Evolutionary conservation across 768 basidiomycete species (phyloP).

Genomic region (Clathrus columnatus): DNA sequence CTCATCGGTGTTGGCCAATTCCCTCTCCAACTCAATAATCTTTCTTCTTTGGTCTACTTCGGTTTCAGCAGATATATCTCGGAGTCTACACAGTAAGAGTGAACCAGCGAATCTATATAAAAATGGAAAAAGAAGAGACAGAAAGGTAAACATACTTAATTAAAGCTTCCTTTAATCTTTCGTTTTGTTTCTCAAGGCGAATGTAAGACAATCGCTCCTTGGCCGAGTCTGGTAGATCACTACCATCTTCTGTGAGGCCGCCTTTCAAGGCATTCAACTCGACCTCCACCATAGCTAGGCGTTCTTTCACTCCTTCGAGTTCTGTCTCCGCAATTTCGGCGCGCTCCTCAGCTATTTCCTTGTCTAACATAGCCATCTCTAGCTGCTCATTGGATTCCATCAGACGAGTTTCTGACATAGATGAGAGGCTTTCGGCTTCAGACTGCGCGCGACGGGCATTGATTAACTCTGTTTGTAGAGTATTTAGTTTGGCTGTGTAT

Average conservation of each 20-base stretch:
- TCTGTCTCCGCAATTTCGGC: conserved; percentile 74
- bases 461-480: conserved; percentile 72
- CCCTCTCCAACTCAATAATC: conserved; percentile 85
- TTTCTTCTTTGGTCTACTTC: conserved; percentile 76
- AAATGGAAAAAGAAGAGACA: neutral
- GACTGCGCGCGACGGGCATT: conserved; percentile 67
- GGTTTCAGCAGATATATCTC: conserved; percentile 81
- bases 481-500: conserved; percentile 58
- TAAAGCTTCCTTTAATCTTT: conserved; percentile 89
- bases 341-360: conserved; percentile 92
- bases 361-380: conserved; percentile 92
- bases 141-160: conserved; percentile 63
- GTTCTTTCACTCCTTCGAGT: conserved; percentile 71
- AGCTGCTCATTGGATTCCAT: conserved; percentile 81
- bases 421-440: conserved; percentile 66
- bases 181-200: conserved; percentile 96
- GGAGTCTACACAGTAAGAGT: conserved; percentile 41
- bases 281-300: conserved; percentile 68
- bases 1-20: conserved; percentile 68
- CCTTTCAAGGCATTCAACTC: conserved; percentile 75
- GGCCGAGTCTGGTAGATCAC: conserved; percentile 17
- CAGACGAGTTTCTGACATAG: conserved; percentile 59
- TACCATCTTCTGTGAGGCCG: conserved; percentile 23
- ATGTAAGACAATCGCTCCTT: conserved; percentile 61
- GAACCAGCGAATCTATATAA: neutral